phyloP scores from a whole-genome alignment of 345 rosid genomes.

The Eucalyptus erythrocorys region DNA sequence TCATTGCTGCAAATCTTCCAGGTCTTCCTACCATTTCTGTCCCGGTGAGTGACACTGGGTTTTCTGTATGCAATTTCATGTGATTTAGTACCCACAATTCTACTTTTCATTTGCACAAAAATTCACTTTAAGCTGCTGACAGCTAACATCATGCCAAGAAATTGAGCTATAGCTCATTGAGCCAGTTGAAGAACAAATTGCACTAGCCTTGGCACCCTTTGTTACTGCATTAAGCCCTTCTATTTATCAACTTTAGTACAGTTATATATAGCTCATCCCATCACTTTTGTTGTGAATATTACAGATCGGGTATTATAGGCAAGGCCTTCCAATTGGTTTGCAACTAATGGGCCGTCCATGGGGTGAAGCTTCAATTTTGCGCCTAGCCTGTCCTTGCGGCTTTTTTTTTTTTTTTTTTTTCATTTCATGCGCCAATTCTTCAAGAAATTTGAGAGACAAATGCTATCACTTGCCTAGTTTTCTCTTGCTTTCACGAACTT shows the following conservation, averaged over 20 bases:
- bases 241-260: neutral
- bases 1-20: conserved; percentile 54
- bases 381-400: conserved; percentile 75
- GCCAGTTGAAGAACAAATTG: neutral
- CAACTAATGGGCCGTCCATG: conserved; percentile 78
- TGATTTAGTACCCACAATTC: neutral
- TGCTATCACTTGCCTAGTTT: neutral
- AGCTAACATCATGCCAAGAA: neutral
- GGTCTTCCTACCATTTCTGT: conserved; percentile 81
- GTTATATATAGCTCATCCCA: neutral
- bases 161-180: neutral
- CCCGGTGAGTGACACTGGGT: conserved; percentile 34
- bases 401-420: neutral
- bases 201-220: neutral
- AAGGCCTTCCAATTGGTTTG: conserved; percentile 81
- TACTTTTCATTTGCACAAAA: neutral
- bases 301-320: conserved; percentile 80
- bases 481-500: conserved; percentile 38
- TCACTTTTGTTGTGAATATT: neutral
- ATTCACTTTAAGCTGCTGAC: neutral
- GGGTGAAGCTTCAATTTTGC: conserved; percentile 72
- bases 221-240: neutral
- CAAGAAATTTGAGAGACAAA: neutral
- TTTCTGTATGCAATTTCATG: neutral
- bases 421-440: neutral